Base-by-base conservation (phyloP, 306 rosid species). In the Castanopsis chinensis region DNA sequence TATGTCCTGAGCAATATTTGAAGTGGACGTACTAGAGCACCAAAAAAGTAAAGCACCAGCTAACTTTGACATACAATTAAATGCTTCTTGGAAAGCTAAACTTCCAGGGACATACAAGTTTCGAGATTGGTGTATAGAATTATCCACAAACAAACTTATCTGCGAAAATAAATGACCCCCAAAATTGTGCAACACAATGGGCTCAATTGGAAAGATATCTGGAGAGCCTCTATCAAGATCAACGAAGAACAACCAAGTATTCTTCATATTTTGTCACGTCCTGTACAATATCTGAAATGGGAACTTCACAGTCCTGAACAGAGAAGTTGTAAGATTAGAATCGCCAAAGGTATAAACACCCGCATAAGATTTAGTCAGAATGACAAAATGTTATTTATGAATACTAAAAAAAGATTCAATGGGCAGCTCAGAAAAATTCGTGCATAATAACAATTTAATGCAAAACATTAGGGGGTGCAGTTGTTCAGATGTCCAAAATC, bases 201-300 rank as follows among this genome's bases (percentile, higher is more conserved):
- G 92, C 49, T 92, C 91, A 10, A 92, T 23, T 0, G 91, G 85
- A 27, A 89, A 81, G 54, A 82, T 79, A 60, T 91, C 81, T 0
- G 90, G 93, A 21, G 87, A 81, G 51, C 84, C 67, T 10, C 88
- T 89, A 83, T 96, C 99, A 5, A 90, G 89, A 89, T 91, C 93
- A 80, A 86, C 77, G 72, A 88, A 77, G 56, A 89, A 84, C 20
- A 90, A 81, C 94, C 96, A 87, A 84, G 89, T 81, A 80, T 86
- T 88, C 79, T 78, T 81, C 99, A 93, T 90, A 69, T 70, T 78
- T 77, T 69, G 27, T 53, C 27, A 68, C 43, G 32, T 74, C 64
- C 72, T 70, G 55, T 71, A 17, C 55, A 61, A 30, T 27, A 55
- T 33, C 78, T 43, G 37, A 33, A 56, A 58, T 27, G 23, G 60